Conservation (phyloP, 2,329 filamentous ascomycete genomes). For the Calonectria pauciramosa region DNA sequence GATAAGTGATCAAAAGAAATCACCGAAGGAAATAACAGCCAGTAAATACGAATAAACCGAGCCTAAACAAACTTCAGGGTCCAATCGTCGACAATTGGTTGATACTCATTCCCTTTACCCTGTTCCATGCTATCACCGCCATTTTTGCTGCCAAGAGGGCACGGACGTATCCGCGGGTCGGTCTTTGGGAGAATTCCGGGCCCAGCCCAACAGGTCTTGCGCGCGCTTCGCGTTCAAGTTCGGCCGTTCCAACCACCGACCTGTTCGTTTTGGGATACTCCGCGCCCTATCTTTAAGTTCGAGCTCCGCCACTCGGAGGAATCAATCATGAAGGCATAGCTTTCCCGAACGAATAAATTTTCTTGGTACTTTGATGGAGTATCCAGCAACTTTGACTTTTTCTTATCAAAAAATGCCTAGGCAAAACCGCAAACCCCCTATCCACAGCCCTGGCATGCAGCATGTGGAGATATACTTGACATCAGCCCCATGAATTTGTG, state of each 20-base stretch:
- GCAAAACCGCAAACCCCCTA: too few species aligned
- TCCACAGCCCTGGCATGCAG: background rate
- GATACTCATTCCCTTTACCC: background rate
- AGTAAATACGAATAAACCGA: background rate
- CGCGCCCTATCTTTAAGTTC: background rate
- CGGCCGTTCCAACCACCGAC: background rate
- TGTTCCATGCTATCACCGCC: background rate
- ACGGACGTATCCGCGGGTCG: background rate
- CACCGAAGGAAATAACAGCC: background rate
- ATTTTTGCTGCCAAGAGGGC: background rate
- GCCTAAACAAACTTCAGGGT: background rate
- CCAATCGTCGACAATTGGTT: background rate
- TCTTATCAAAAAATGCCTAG: too few species aligned
- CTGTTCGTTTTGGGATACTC: background rate
- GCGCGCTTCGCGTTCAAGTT: background rate
- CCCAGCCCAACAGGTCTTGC: background rate
- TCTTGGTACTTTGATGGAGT: background rate
- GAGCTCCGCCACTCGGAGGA: background rate
- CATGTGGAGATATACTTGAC: background rate
- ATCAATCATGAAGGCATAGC: background rate
- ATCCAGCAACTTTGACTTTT: background rate
- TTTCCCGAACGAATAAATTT: background rate
- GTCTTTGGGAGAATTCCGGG: background rate
- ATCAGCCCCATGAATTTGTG: too few species aligned
- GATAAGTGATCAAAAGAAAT: background rate